A percentile compares a stretch with the other conserved stretches of the same genome.
phyloP scores from a whole-genome alignment of 768 basidiomycete genomes.

The Asterophora lycoperdoides region DNA sequence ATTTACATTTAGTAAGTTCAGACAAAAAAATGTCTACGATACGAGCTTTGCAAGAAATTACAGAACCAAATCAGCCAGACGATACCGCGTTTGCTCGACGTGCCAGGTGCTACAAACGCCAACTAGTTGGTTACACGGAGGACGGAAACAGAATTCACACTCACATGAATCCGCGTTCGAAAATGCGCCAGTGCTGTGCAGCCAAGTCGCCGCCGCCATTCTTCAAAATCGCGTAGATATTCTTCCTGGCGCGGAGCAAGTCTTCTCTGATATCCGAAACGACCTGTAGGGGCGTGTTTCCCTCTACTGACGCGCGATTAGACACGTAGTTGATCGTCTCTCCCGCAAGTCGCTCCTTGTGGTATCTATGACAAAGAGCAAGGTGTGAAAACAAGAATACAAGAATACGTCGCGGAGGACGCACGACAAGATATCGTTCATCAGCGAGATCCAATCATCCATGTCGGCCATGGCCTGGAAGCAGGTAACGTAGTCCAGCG shows the following conservation, averaged over 20 bases:
- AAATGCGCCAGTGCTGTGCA: conserved; percentile 7
- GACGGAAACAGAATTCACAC: background rate
- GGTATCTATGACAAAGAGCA: conserved; percentile 7
- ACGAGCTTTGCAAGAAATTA: too few species aligned
- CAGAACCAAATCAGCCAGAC: background rate
- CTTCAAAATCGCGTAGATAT: conserved; percentile 3
- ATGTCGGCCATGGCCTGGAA: conserved; percentile 21
- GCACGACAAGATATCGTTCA: conserved; percentile 22
- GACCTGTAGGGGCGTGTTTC: conserved; percentile 3
- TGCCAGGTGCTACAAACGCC: conserved; percentile 7
- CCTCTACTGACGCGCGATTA: conserved; percentile 12
- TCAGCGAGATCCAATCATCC: conserved; percentile 14
- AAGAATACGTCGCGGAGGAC: background rate
- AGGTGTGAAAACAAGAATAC: background rate
- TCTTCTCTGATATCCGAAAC: conserved; percentile 15
- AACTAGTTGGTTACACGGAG: background rate
- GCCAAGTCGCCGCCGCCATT: background rate
- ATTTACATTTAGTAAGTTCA: too few species aligned
- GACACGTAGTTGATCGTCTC: conserved; percentile 18
- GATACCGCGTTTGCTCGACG: conserved; percentile 8
- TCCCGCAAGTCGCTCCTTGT: conserved; percentile 22
- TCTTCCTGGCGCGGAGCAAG: conserved; percentile 1
- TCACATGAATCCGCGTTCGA: conserved; percentile 15
- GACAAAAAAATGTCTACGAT: too few species aligned
- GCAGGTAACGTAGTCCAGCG: conserved; percentile 12